A percentile compares a stretch with the other conserved stretches of the same genome.
phyloP scores from a whole-genome alignment of 139 green algal species.

The Chlamydomonas eustigma region DNA sequence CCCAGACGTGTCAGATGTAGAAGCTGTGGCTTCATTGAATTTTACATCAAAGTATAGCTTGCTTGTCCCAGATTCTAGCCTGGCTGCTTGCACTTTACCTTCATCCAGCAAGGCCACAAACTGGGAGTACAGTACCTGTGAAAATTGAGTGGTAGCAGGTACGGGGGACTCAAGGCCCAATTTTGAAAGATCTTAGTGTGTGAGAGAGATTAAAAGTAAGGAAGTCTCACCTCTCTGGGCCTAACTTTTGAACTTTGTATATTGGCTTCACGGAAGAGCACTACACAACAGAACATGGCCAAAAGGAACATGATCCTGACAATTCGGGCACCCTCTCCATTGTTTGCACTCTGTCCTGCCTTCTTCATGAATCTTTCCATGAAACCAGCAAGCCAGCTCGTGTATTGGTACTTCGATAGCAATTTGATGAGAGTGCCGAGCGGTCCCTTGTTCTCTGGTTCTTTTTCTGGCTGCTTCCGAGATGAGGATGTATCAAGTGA shows the following conservation, averaged over 20 bases:
- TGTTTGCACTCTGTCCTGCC: no score
- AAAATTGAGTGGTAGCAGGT: neutral
- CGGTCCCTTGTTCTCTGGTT: neutral
- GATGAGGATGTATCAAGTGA: no score
- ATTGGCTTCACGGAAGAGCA: conserved; percentile 3
- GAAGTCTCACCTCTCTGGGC: conserved; percentile 14
- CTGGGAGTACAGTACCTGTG: conserved; percentile 63
- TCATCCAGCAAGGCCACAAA: conserved; percentile 64
- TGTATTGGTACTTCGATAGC: conserved; percentile 5
- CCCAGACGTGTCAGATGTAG: no score
- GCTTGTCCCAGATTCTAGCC: conserved; percentile 60
- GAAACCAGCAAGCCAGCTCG: conserved; percentile 8
- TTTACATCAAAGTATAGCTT: conserved; percentile 67
- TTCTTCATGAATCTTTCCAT: neutral
- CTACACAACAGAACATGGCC: neutral
- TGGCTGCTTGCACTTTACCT: conserved; percentile 48
- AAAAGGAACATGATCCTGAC: neutral
- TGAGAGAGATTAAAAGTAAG: no score
- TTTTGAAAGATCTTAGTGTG: no score
- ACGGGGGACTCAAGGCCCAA: no score
- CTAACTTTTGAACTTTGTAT: neutral
- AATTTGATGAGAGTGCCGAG: neutral
- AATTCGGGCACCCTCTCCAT: neutral
- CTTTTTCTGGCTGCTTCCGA: neutral
- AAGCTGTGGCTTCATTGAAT: conserved; percentile 1